Conservation (phyloP, 1,139 yeast genomes). For the Kurtzmaniella natalensis region DNA sequence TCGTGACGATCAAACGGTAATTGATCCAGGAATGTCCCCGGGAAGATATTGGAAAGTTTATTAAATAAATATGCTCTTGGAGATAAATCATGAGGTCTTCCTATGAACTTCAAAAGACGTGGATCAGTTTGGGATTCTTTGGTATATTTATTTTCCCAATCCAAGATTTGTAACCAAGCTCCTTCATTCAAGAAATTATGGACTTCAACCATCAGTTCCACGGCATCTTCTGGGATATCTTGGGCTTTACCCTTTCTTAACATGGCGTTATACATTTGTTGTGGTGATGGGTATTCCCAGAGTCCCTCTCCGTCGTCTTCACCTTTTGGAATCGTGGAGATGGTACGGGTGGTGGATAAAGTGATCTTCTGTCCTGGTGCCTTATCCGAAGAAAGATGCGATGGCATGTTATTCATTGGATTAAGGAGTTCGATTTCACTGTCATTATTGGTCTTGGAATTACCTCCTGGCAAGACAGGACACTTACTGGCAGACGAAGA, state of each 20-base stretch:
- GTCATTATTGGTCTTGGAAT: slow-evolving; percentile 13
- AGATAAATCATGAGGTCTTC: slow-evolving; percentile 80
- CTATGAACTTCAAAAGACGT: slow-evolving; percentile 79
- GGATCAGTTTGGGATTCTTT: slow-evolving; percentile 56
- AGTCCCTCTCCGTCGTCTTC: slow-evolving; percentile 57
- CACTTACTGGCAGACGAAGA: slow-evolving; percentile 12
- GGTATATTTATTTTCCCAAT: slow-evolving; percentile 76
- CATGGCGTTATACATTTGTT: slow-evolving; percentile 98
- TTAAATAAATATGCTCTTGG: slow-evolving; percentile 84
- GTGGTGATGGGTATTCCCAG: slow-evolving; percentile 99
- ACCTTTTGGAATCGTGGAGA: slow-evolving; percentile 87
- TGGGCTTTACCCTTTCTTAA: slow-evolving; percentile 85
- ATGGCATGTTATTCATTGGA: slow-evolving; percentile 90
- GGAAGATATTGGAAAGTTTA: slow-evolving; percentile 64
- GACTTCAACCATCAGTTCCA: slow-evolving; percentile 94
- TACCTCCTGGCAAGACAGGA: slow-evolving; percentile 11
- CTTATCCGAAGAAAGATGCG: slow-evolving; percentile 55
- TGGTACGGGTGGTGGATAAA: slow-evolving; percentile 78
- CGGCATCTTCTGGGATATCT: slow-evolving; percentile 89
- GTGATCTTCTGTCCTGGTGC: slow-evolving; percentile 79
- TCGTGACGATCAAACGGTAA: slow-evolving; percentile 98
- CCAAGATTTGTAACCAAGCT: slow-evolving; percentile 91
- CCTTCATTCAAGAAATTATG: slow-evolving; percentile 97
- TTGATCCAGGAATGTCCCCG: slow-evolving; percentile 64
- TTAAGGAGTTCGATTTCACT: slow-evolving; percentile 49